Conservation (phyloP, 2,329 filamentous ascomycete genomes). For the Phaeophleospora eucalypticola region DNA sequence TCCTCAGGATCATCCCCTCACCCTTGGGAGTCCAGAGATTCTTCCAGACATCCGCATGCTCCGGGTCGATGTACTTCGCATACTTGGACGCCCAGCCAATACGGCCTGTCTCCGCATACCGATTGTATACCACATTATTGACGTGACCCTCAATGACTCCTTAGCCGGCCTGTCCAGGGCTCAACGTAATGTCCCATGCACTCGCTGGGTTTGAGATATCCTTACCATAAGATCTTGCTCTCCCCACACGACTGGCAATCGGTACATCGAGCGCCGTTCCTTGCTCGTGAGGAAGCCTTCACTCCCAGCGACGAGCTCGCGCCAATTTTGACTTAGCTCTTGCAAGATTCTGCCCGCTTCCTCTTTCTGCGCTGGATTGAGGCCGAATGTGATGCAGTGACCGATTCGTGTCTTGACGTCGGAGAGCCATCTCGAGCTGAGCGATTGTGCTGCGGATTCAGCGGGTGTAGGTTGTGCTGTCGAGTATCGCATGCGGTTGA, state of each 20-base stretch:
- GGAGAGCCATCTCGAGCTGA: constrained; percentile 63
- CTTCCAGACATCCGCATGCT: constrained; percentile 61
- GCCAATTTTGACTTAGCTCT: constrained; percentile 63
- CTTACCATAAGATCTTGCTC: constrained; percentile 65
- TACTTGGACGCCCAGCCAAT: constrained; percentile 69
- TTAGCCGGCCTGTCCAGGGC: constrained; percentile 14
- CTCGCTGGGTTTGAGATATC: too few species aligned
- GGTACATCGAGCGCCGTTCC: constrained; percentile 59
- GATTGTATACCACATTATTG: constrained; percentile 80
- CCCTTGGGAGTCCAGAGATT: constrained; percentile 63
- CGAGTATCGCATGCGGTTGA: constrained; percentile 5
- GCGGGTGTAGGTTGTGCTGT: constrained; percentile 7
- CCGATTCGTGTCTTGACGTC: constrained; percentile 65
- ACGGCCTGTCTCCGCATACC: constrained; percentile 76
- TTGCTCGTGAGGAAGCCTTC: constrained; percentile 69
- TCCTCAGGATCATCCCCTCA: constrained; percentile 71
- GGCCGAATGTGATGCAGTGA: constrained; percentile 71
- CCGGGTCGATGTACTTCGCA: constrained; percentile 58
- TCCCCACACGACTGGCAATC: constrained; percentile 72
- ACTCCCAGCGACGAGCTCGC: constrained; percentile 65
- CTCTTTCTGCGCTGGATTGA: constrained; percentile 54
- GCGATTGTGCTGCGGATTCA: constrained; percentile 27
- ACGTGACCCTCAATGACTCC: constrained; percentile 58
- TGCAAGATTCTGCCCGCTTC: constrained; percentile 58
- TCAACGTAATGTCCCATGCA: too few species aligned